A percentile compares a stretch with the other conserved stretches of the same genome.
phyloP scores from a whole-genome alignment of 352 stramenopile genomes.

The Paralagenidium karlingii region DNA sequence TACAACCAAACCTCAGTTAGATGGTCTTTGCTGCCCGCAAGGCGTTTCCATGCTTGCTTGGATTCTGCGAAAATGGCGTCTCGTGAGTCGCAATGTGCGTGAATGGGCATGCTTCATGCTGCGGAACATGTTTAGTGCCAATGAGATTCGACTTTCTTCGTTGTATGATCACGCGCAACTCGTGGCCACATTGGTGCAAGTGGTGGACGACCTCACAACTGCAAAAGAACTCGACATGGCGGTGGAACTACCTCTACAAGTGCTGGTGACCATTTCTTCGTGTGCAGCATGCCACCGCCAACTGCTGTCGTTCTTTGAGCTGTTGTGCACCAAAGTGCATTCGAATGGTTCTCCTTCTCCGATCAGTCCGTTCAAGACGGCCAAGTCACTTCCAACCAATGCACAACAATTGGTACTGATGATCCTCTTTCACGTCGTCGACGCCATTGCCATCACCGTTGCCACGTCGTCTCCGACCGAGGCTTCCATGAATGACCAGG shows the following conservation, averaged over 20 bases:
- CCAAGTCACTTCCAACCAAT: no score
- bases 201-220: slow-evolving; percentile 17
- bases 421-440: no score
- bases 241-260: slow-evolving; percentile 22
- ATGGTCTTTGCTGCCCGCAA: slow-evolving; percentile 27
- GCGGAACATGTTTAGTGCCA: slow-evolving; percentile 21
- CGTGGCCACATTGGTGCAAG: slow-evolving; percentile 28
- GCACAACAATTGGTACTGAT: no score
- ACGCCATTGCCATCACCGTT: no score
- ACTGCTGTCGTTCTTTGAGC: slow-evolving; percentile 21
- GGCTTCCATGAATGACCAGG: no score
- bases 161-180: slow-evolving; percentile 37
- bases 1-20: slow-evolving; percentile 22
- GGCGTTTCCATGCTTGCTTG: slow-evolving; percentile 21
- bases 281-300: slow-evolving; percentile 15
- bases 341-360: no score
- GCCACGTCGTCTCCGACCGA: no score
- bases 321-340: no score
- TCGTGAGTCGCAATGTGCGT: slow-evolving; percentile 12
- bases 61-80: no score
- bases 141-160: slow-evolving; percentile 25
- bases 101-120: slow-evolving; percentile 18
- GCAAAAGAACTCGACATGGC: no score
- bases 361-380: no score
- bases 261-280: slow-evolving; percentile 33